Evolutionary conservation across 768 basidiomycete genomes (phyloP).

Genomic region (Kwoniella dejecticola): DNA sequence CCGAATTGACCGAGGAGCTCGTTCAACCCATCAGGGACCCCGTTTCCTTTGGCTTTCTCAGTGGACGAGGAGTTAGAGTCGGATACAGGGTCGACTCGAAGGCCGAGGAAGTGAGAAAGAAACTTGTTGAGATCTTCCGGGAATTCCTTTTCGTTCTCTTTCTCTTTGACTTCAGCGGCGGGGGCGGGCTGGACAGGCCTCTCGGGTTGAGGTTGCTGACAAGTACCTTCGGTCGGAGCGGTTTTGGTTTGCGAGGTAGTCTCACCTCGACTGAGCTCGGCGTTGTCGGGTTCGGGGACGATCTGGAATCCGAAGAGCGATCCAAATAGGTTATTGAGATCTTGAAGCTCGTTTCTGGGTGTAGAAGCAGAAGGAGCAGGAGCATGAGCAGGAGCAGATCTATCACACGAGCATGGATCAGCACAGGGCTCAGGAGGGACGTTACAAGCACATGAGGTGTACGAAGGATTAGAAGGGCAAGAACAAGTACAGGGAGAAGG

Average conservation of each 20-base stretch:
- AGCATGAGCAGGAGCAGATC: slow-evolving; percentile 15
- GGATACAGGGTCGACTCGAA: slow-evolving; percentile 38
- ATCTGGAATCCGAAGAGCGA: slow-evolving; percentile 38
- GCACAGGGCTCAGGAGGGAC: not conserved
- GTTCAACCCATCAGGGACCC: slow-evolving; percentile 42
- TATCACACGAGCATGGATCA: slow-evolving; percentile 2
- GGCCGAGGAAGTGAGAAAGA: slow-evolving; percentile 45
- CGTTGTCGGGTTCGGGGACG: slow-evolving; percentile 21
- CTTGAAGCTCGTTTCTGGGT: slow-evolving; percentile 19
- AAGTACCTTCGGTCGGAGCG: slow-evolving; percentile 11
- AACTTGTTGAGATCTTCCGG: slow-evolving; percentile 46
- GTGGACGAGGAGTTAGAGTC: slow-evolving; percentile 10
- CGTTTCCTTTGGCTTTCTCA: slow-evolving; percentile 4
- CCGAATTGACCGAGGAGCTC: slow-evolving; percentile 46
- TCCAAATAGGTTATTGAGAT: slow-evolving; percentile 33
- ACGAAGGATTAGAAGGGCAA: slow-evolving; percentile 1
- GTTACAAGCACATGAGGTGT: not conserved
- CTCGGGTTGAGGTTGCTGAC: no score
- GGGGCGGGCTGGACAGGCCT: no score
- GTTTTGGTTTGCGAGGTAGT: slow-evolving; percentile 8
- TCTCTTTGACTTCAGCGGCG: slow-evolving; percentile 3
- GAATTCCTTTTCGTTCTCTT: slow-evolving; percentile 1
- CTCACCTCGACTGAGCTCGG: not conserved
- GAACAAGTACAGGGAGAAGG: not conserved
- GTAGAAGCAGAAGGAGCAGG: slow-evolving; percentile 9